phyloP scores from a whole-genome alignment of 2,329 filamentous ascomycete species.

The Myriosclerotinia curreyana region DNA sequence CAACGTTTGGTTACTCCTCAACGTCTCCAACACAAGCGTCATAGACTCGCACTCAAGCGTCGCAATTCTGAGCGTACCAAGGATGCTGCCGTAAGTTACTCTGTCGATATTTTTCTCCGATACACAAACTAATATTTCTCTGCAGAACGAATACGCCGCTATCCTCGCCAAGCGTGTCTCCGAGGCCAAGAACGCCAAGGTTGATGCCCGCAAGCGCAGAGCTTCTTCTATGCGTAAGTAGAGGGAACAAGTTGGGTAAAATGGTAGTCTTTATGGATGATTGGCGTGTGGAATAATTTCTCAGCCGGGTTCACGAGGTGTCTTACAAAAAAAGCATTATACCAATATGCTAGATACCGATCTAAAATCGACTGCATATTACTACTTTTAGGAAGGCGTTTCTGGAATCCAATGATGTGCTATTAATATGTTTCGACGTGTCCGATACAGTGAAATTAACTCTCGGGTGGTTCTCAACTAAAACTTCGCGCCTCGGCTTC shows the following conservation, averaged over 20 bases:
- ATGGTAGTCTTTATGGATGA: constrained; percentile 19
- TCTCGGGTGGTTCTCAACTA: not conserved
- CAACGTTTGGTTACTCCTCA: constrained; percentile 99
- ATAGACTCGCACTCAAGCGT: constrained; percentile 96
- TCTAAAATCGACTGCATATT: constrained; percentile 21
- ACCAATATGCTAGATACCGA: constrained; percentile 21
- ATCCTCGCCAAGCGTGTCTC: constrained; percentile 94
- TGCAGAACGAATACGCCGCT: constrained; percentile 92
- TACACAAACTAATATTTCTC: not conserved
- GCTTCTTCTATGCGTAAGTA: constrained; percentile 94
- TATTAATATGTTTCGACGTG: constrained; percentile 12
- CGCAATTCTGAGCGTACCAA: constrained; percentile 95
- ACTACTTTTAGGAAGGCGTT: constrained; percentile 21
- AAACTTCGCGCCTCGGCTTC: not conserved
- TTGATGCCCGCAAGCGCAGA: constrained; percentile 92
- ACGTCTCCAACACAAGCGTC: constrained; percentile 99
- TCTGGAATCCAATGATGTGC: constrained; percentile 19
- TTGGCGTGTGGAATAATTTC: constrained; percentile 18
- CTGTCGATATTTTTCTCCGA: not conserved
- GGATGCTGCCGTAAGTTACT: constrained; percentile 87
- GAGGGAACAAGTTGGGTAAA: constrained; percentile 31
- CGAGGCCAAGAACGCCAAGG: constrained; percentile 93
- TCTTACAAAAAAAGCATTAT: constrained; percentile 20
- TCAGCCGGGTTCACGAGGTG: constrained; percentile 19
- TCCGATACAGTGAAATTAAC: not conserved